Percentiles rank a stretch among this genome's conserved stretches.
phyloP scores from a whole-genome alignment of 108 stramenopile genomes.

The Mediolabrus comicus region DNA sequence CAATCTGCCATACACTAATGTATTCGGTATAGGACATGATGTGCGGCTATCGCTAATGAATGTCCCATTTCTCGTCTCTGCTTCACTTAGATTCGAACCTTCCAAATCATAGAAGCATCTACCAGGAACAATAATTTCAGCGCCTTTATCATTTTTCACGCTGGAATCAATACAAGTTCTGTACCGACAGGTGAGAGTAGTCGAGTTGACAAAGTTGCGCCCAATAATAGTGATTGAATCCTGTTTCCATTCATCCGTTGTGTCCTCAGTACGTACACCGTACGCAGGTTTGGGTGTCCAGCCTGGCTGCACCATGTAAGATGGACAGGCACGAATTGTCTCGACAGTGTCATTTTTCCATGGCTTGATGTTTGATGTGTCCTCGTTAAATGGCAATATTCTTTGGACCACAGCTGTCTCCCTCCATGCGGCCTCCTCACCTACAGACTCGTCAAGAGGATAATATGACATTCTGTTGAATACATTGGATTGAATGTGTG shows the following conservation, averaged over 20 bases:
- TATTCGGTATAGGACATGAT: conserved; percentile 40
- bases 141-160: conserved; percentile 8
- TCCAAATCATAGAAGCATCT: neutral
- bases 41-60: conserved; percentile 64
- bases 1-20: neutral
- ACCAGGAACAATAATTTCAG: conserved; percentile 13
- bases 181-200: conserved; percentile 58
- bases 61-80: conserved; percentile 30
- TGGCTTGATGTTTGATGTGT: conserved; percentile 18
- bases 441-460: conserved; percentile 32
- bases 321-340: conserved; percentile 72
- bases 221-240: conserved; percentile 60
- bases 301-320: conserved; percentile 23
- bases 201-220: conserved; percentile 70
- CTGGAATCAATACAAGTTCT: conserved; percentile 13
- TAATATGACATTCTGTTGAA: conserved; percentile 59
- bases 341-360: conserved; percentile 83
- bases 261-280: conserved; percentile 8
- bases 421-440: conserved; percentile 36
- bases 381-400: conserved; percentile 60
- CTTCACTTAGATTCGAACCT: conserved; percentile 5
- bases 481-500: conserved; percentile 34
- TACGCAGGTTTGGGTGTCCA: neutral
- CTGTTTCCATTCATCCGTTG: neutral
- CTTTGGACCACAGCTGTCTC: conserved; percentile 68